These are phyloP conservation scores for Eucalyptus sideroxylon DNA, from an alignment of 345 rosid species.

Conservation along the genomic window DNA sequence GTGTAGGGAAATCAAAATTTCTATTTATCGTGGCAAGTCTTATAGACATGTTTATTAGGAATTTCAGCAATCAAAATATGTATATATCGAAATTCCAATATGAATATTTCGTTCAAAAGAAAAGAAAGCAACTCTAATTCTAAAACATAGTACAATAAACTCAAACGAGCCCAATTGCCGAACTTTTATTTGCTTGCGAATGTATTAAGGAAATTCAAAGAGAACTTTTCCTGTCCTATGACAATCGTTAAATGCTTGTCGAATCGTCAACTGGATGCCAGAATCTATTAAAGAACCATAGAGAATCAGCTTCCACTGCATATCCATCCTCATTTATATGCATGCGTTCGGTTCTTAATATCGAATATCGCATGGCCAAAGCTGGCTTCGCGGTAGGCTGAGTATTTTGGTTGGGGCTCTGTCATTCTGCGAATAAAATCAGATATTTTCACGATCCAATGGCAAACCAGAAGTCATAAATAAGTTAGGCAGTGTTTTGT, in stretches of 20 bases:
- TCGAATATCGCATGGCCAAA: conserved; percentile 79
- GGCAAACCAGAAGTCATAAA: not conserved
- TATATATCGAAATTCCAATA: not conserved
- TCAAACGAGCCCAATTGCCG: not conserved
- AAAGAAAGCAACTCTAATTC: not conserved
- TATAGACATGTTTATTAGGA: not conserved
- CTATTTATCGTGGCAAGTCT: not conserved
- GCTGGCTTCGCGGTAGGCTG: conserved; percentile 84
- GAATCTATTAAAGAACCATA: conserved; percentile 74
- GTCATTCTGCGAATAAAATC: conserved; percentile 45
- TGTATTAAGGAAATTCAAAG: not conserved
- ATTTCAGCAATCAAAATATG: not conserved
- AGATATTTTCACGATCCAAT: not conserved
- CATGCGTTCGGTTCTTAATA: conserved; percentile 77
- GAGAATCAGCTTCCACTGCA: conserved; percentile 60
- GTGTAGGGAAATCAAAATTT: not conserved
- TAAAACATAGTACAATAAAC: not conserved
- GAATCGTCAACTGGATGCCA: conserved; percentile 64
- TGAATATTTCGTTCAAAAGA: not conserved
- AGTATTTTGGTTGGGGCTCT: conserved; percentile 77
- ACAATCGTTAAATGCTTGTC: not conserved
- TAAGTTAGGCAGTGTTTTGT: not conserved
- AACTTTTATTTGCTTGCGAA: not conserved
- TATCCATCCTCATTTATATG: conserved; percentile 67
- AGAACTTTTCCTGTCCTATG: not conserved